A percentile compares a stretch with the other conserved stretches of the same genome.
These are phyloP conservation scores for Paramyrothecium roridum DNA, from an alignment of 2,329 filamentous ascomycete genomes.

Conservation along the genomic window DNA sequence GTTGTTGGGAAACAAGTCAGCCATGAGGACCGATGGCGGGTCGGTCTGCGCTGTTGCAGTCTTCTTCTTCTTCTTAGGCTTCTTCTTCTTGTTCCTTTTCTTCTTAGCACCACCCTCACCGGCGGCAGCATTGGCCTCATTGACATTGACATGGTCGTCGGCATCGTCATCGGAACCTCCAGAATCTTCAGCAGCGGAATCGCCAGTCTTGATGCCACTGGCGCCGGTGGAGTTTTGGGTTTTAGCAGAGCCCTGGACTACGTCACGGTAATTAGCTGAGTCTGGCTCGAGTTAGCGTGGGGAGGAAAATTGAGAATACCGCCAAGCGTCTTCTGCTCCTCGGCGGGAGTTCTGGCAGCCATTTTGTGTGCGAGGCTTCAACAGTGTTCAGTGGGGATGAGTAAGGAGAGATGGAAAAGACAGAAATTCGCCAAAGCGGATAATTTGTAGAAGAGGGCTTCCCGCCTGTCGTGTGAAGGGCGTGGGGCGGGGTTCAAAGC, in stretches of 20 bases:
- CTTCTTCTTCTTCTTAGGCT: constrained; percentile 17
- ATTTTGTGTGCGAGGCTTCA: neutral
- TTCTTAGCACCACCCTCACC: constrained; percentile 8
- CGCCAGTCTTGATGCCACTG: neutral
- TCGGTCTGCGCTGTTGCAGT: constrained; percentile 21
- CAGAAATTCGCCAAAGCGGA: too few species aligned
- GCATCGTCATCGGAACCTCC: neutral
- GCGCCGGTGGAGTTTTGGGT: neutral
- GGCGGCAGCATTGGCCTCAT: constrained; percentile 1
- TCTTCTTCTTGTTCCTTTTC: constrained; percentile 25
- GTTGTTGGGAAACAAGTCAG: constrained; percentile 22
- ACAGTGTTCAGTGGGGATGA: too few species aligned
- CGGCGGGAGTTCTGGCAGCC: neutral
- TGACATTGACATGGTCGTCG: neutral
- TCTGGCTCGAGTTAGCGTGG: too few species aligned
- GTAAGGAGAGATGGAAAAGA: too few species aligned
- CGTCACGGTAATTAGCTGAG: neutral
- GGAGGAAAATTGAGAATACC: neutral
- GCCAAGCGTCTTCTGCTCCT: neutral
- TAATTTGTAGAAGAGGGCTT: too few species aligned
- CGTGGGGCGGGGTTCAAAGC: too few species aligned
- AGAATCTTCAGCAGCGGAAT: neutral
- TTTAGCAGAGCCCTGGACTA: neutral
- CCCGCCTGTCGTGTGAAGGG: too few species aligned
- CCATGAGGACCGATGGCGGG: constrained; percentile 28